Conservation (phyloP, 805 yeast genomes). For the Lipomyces orientalis region DNA sequence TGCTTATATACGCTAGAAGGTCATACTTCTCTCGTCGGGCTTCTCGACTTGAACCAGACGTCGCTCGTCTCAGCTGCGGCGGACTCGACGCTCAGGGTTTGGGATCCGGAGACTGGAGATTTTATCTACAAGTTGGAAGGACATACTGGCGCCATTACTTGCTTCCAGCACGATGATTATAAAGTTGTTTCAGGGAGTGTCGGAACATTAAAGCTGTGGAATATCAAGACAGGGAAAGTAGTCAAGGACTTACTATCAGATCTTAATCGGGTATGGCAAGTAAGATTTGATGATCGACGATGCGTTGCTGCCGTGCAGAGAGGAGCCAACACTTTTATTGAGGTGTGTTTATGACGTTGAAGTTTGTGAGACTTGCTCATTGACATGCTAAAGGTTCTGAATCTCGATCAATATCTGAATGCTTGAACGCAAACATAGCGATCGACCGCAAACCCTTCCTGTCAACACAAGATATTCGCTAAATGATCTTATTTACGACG, state of each 20-base stretch:
- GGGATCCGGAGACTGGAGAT: constrained; percentile 82
- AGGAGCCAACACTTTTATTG: constrained; percentile 72
- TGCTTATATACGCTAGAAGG: constrained; percentile 76
- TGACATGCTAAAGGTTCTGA: too few relatives aligned
- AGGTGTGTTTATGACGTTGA: constrained; percentile 45
- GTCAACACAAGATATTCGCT: too few relatives aligned
- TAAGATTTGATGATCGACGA: constrained; percentile 77
- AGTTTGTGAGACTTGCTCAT: too few relatives aligned
- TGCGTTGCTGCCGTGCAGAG: constrained; percentile 92
- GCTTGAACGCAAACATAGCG: too few relatives aligned
- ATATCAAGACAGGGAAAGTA: constrained; percentile 74
- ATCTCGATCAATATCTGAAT: too few relatives aligned
- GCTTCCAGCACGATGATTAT: constrained; percentile 87
- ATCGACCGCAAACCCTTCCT: too few relatives aligned
- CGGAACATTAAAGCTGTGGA: constrained; percentile 86
- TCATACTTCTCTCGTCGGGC: constrained; percentile 88
- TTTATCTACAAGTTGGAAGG: constrained; percentile 75
- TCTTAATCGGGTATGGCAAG: constrained; percentile 94
- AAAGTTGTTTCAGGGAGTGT: constrained; percentile 89
- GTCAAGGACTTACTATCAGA: constrained; percentile 73
- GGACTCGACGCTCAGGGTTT: constrained; percentile 85
- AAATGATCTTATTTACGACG: too few relatives aligned
- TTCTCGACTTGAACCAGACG: constrained; percentile 75
- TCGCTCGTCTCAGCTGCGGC: constrained; percentile 94
- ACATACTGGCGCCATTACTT: constrained; percentile 85